phyloP scores from a whole-genome alignment of 2,329 filamentous ascomycete species.

The Trichophyton equinum region DNA sequence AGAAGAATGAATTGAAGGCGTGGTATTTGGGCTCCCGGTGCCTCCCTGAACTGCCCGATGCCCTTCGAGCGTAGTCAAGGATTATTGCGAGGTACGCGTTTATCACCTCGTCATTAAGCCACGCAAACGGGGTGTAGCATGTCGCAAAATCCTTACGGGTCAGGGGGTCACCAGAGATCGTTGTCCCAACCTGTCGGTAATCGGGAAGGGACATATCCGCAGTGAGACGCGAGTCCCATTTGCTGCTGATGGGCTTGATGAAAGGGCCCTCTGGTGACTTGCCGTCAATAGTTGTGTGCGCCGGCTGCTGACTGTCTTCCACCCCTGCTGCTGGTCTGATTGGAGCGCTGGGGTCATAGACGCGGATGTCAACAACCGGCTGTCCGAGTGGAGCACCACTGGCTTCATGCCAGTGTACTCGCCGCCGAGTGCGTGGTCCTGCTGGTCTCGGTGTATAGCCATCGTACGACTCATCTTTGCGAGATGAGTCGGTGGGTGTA shows the following conservation, averaged over 20 bases:
- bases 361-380: slow-evolving; percentile 11
- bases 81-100: slow-evolving; percentile 35
- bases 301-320: slow-evolving; percentile 5
- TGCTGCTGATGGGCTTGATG: slow-evolving; percentile 24
- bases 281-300: slow-evolving; percentile 5
- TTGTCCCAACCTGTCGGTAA: slow-evolving; percentile 20
- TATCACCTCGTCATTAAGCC: slow-evolving; percentile 38
- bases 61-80: slow-evolving; percentile 26
- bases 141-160: slow-evolving; percentile 27
- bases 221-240: slow-evolving; percentile 27
- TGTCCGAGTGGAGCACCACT: slow-evolving; percentile 10
- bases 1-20: slow-evolving; percentile 36
- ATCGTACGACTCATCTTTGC: neutral
- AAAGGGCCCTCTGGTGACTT: slow-evolving; percentile 19
- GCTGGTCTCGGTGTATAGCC: slow-evolving; percentile 1
- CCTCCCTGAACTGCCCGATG: slow-evolving; percentile 23
- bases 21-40: slow-evolving; percentile 28
- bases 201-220: slow-evolving; percentile 20
- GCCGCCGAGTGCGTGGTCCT: neutral
- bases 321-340: neutral
- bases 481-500: neutral
- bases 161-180: slow-evolving; percentile 25
- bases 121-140: slow-evolving; percentile 25
- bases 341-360: slow-evolving; percentile 11
- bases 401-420: slow-evolving; percentile 6